Evolutionary conservation across 2,329 filamentous ascomycete genomes (phyloP).

Genomic region (Diaporthe destruens): DNA sequence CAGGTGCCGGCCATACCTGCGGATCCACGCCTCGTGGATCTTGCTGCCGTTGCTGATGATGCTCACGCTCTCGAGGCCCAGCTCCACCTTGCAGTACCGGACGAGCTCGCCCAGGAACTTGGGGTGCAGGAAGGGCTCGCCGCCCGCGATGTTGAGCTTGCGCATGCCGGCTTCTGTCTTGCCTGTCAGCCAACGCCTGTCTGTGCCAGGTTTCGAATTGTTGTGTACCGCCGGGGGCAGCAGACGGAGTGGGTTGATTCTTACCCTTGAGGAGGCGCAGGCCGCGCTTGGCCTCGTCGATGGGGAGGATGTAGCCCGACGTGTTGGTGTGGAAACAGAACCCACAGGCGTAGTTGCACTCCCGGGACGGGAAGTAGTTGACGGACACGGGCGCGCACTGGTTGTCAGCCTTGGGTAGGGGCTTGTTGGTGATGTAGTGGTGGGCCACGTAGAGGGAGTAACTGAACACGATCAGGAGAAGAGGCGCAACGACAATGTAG

Average conservation of each 20-base stretch:
- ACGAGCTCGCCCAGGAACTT: constrained; percentile 53
- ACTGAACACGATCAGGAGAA: neutral
- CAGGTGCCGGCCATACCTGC: constrained; percentile 56
- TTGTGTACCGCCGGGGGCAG: neutral
- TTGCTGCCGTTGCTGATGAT: constrained; percentile 67
- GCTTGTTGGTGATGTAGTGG: neutral
- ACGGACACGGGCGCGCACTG: constrained; percentile 40
- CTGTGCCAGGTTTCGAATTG: no score
- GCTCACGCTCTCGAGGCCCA: constrained; percentile 63
- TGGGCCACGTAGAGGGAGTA: neutral
- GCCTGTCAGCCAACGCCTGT: neutral
- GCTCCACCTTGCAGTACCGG: constrained; percentile 61
- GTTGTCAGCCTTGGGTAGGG: neutral
- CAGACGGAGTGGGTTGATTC: neutral
- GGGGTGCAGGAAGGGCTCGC: constrained; percentile 55
- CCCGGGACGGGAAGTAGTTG: constrained; percentile 43
- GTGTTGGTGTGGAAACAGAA: constrained; percentile 71
- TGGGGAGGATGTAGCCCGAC: constrained; percentile 56
- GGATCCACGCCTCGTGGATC: constrained; percentile 58
- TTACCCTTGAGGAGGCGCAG: constrained; percentile 56
- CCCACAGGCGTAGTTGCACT: constrained; percentile 52
- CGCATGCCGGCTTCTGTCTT: constrained; percentile 51
- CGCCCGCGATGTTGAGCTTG: constrained; percentile 45
- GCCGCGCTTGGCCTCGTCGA: constrained; percentile 58
- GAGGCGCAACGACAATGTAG: neutral